Conservation (phyloP, 768 basidiomycete genomes). For the Symmetrospora coprosmae region DNA sequence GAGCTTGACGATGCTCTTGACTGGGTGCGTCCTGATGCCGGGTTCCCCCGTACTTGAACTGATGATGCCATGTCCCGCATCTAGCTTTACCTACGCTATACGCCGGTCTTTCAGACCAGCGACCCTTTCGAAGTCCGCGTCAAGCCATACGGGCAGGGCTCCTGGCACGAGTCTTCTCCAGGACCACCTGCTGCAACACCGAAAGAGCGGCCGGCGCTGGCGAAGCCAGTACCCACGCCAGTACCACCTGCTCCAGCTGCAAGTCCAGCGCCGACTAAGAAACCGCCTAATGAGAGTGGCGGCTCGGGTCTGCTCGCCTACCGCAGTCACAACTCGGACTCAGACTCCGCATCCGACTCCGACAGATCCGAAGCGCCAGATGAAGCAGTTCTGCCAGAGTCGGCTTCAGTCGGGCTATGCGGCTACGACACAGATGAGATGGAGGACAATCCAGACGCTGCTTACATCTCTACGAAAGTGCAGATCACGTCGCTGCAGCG, state of each 20-base stretch:
- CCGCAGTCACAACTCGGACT: slow-evolving; percentile 8
- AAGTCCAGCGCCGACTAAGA: too few species aligned
- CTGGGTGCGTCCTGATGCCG: slow-evolving; percentile 51
- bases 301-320: slow-evolving; percentile 10
- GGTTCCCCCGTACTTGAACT: slow-evolving; percentile 35
- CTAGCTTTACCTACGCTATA: too few species aligned
- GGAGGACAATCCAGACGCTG: slow-evolving; percentile 33
- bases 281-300: too few species aligned
- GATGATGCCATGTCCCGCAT: too few species aligned
- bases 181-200: too few species aligned
- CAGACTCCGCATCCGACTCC: neutral
- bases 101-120: too few species aligned
- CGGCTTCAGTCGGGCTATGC: neutral
- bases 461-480: slow-evolving; percentile 27
- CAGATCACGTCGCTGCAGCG: slow-evolving; percentile 27
- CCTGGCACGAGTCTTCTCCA: too few species aligned
- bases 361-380: neutral
- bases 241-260: too few species aligned
- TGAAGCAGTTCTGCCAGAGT: neutral
- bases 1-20: slow-evolving; percentile 80
- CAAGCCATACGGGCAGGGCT: neutral
- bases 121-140: too few species aligned
- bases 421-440: slow-evolving; percentile 29
- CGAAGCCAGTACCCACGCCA: too few species aligned
- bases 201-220: too few species aligned